Evolutionary conservation across 495 filamentous ascomycete genomes (phyloP).

Genomic region (Penicillium samsonianum): DNA sequence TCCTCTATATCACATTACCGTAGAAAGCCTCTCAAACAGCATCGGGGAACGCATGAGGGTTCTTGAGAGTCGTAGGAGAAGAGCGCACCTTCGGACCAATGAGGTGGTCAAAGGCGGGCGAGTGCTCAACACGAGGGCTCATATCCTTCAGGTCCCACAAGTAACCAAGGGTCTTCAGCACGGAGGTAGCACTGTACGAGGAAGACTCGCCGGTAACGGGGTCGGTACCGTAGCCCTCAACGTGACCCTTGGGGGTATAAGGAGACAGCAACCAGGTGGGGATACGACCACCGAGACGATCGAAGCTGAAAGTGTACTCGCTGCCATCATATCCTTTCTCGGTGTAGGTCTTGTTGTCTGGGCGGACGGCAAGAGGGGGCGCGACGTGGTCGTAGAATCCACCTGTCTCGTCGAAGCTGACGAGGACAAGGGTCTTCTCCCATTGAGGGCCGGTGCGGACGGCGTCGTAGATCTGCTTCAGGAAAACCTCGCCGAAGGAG

Average conservation of each 20-base stretch:
- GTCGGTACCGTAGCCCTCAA: slow-evolving; percentile 50
- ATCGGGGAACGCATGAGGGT: slow-evolving; percentile 26
- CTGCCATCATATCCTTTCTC: slow-evolving; percentile 43
- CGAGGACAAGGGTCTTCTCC: slow-evolving; percentile 49
- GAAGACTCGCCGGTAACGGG: slow-evolving; percentile 32
- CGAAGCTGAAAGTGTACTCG: slow-evolving; percentile 48
- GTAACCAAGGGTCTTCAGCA: slow-evolving; percentile 47
- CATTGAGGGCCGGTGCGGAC: slow-evolving; percentile 50
- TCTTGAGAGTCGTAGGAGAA: slow-evolving; percentile 24
- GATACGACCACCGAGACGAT: slow-evolving; percentile 55
- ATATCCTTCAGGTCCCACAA: slow-evolving; percentile 50
- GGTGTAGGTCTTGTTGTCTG: slow-evolving; percentile 50
- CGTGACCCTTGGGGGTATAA: slow-evolving; percentile 41
- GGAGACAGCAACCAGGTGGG: slow-evolving; percentile 55
- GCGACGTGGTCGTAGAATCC: slow-evolving; percentile 56
- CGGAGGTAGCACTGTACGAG: slow-evolving; percentile 46
- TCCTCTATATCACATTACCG: not conserved
- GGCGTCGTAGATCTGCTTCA: slow-evolving; percentile 56
- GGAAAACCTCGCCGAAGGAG: slow-evolving; percentile 50
- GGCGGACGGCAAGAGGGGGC: slow-evolving; percentile 45
- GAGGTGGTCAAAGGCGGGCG: slow-evolving; percentile 49
- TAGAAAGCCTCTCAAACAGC: slow-evolving; percentile 12
- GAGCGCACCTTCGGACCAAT: slow-evolving; percentile 28
- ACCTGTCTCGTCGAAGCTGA: slow-evolving; percentile 55
- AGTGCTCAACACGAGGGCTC: slow-evolving; percentile 43